Conservation (phyloP, 2,329 filamentous ascomycete genomes). For the Fusarium nodosum region DNA sequence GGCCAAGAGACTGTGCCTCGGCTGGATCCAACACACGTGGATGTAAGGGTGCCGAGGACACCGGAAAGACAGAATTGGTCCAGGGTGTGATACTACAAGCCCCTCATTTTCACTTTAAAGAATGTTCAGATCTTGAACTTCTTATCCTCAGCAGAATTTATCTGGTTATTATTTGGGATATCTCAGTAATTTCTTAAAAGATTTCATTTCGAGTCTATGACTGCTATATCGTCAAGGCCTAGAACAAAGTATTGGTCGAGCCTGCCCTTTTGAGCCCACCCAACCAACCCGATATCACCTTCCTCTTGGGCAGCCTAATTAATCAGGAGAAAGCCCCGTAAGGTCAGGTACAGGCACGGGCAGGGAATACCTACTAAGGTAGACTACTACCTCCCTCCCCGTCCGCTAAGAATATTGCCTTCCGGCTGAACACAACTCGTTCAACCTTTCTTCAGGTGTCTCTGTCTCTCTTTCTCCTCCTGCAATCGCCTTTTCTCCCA, state of each 20-base stretch:
- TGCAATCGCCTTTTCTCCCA: not conserved
- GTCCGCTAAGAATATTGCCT: not conserved
- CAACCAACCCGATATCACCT: constrained; percentile 13
- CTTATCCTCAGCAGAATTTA: constrained; percentile 10
- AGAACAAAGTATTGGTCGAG: constrained; percentile 17
- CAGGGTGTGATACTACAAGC: constrained; percentile 24
- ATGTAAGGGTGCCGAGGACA: constrained; percentile 29
- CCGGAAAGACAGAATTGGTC: constrained; percentile 18
- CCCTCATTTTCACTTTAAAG: constrained; percentile 28
- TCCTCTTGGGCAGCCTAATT: constrained; percentile 22
- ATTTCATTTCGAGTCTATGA: constrained; percentile 7
- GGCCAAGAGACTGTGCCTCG: constrained; percentile 33
- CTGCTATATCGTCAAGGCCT: constrained; percentile 7
- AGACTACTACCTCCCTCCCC: not conserved
- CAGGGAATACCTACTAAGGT: not conserved
- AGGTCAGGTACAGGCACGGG: constrained; percentile 5
- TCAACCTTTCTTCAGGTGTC: not conserved
- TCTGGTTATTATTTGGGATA: not conserved
- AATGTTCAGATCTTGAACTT: constrained; percentile 5
- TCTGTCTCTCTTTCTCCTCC: not conserved
- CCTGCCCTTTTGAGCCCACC: constrained; percentile 15
- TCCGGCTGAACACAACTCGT: not conserved
- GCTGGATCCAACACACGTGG: constrained; percentile 36
- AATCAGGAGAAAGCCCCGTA: constrained; percentile 26
- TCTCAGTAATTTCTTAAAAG: not conserved